Evolutionary conservation across 1,284 basidiomycete species (phyloP), one percentile per base, ranked within the genome.

Genomic region (Heterobasidion annosum): DNA sequence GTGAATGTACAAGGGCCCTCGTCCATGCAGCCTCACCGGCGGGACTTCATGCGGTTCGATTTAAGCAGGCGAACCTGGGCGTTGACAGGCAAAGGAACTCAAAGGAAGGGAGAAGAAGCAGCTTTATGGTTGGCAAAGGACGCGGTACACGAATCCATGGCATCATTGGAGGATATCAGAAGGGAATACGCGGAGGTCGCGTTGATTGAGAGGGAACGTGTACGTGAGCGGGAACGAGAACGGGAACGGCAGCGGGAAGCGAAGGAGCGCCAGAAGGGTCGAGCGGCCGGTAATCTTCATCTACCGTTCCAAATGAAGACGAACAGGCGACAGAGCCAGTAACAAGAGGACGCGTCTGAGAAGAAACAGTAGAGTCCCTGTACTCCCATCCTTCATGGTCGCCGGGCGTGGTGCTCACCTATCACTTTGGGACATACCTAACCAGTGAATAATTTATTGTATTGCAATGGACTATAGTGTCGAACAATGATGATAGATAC

Each of bases 321-420:
- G 32, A 56, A 78, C 76, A 60, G 45, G 18, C 15, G 12, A 10
- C 45, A 19, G 9, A 19, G 4, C 10, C 18, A 47, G n/a, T 10
- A 16, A 15, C 12, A 3, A 19, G 9, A 19, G n/a, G 25, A 32
- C 18, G 45, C 18, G 25, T 25, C 10, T 32, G 45, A 19, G 10
- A 15, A 16, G 25, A 47, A 12, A 18, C 10, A 12, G 45, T 10
- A 12, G 45, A 25, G 37, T 12, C 37, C 12, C n/a, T 40, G n/a
- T 8, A 5, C n/a, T 40, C n/a, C 37, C n/a, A 40, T 40, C 37
- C 37, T 40, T n/a, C 37, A 40, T n/a, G 12, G n/a, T n/a, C 37
- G 12, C n/a, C 7, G 37, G n/a, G 0, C 2, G 2, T n/a, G 10
- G 37, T 40, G 37, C 12, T 40, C 37, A 40, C n/a, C 37, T n/a